phyloP scores from a whole-genome alignment of 305 asterid genomes.

The Solanum hybrid region DNA sequence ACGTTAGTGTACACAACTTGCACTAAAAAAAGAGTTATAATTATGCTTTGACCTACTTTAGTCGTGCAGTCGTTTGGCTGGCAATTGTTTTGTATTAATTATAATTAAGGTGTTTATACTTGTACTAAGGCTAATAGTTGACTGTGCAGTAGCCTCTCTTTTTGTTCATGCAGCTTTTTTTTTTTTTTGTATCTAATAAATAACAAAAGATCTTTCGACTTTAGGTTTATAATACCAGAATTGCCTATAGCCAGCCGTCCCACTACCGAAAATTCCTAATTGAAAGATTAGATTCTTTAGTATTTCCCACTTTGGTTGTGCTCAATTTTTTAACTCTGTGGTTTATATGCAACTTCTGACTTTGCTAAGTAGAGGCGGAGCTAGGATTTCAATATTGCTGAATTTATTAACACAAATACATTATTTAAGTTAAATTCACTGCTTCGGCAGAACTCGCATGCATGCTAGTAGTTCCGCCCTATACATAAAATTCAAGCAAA shows the following conservation, averaged over 20 bases:
- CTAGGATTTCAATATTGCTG: neutral
- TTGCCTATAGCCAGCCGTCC: neutral
- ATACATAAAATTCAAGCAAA: slow-evolving; percentile 7
- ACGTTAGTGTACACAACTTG: neutral
- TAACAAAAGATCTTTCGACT: neutral
- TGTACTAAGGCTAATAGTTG: neutral
- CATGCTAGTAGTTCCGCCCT: neutral
- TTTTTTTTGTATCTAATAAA: neutral
- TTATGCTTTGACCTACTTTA: neutral
- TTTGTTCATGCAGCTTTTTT: neutral
- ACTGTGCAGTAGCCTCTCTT: neutral
- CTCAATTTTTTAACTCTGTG: slow-evolving; percentile 8
- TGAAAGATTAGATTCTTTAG: slow-evolving; percentile 12
- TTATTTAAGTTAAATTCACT: neutral
- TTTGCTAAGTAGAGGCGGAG: neutral
- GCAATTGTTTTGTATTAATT: neutral
- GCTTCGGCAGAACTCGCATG: neutral
- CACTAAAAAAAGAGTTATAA: neutral
- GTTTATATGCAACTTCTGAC: slow-evolving; percentile 6
- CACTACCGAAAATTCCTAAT: slow-evolving; percentile 10
- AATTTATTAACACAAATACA: neutral
- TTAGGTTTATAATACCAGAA: slow-evolving; percentile 6
- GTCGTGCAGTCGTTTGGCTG: neutral
- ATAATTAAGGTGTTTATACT: neutral
- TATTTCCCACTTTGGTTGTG: slow-evolving; percentile 19